phyloP scores from a whole-genome alignment of 257 asterid genomes.

The Ocimum tenuiflorum region DNA sequence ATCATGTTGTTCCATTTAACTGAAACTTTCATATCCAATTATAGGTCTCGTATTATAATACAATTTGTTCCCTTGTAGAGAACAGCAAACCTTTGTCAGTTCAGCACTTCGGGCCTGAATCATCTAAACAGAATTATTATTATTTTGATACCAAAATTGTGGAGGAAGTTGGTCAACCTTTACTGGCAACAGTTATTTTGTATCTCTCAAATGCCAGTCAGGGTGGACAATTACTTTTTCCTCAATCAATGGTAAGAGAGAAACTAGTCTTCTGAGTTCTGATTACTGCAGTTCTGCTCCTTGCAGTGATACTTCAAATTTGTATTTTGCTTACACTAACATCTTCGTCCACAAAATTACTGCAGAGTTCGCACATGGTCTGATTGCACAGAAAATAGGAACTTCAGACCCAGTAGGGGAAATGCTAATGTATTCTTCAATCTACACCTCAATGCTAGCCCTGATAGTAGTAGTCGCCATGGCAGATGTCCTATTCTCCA shows the following conservation, averaged over 20 bases:
- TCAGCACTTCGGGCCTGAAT: slow-evolving; percentile 43
- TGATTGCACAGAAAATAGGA: slow-evolving; percentile 39
- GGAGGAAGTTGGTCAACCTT: slow-evolving; percentile 33
- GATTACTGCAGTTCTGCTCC: background rate
- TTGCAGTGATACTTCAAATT: background rate
- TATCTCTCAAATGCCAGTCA: slow-evolving; percentile 59
- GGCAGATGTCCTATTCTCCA: slow-evolving; percentile 59
- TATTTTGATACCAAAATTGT: slow-evolving; percentile 34
- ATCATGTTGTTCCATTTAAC: background rate
- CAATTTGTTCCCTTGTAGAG: slow-evolving; percentile 31
- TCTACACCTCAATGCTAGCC: slow-evolving; percentile 58
- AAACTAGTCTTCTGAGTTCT: background rate
- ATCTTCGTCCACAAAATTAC: slow-evolving; percentile 12
- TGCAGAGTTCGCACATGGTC: slow-evolving; percentile 52
- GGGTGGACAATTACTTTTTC: slow-evolving; percentile 76
- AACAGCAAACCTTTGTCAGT: slow-evolving; percentile 47
- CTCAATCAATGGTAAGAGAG: slow-evolving; percentile 51
- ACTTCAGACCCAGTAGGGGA: slow-evolving; percentile 52
- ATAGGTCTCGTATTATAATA: background rate
- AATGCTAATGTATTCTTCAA: slow-evolving; percentile 67
- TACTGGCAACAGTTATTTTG: slow-evolving; percentile 68
- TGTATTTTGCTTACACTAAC: background rate
- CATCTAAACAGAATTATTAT: slow-evolving; percentile 27
- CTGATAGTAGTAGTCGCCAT: slow-evolving; percentile 54
- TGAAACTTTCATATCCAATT: background rate